These are phyloP conservation scores for Alopecurus myosuroides DNA, from an alignment of 176 grass and related monocot species.

Conservation along the genomic window DNA sequence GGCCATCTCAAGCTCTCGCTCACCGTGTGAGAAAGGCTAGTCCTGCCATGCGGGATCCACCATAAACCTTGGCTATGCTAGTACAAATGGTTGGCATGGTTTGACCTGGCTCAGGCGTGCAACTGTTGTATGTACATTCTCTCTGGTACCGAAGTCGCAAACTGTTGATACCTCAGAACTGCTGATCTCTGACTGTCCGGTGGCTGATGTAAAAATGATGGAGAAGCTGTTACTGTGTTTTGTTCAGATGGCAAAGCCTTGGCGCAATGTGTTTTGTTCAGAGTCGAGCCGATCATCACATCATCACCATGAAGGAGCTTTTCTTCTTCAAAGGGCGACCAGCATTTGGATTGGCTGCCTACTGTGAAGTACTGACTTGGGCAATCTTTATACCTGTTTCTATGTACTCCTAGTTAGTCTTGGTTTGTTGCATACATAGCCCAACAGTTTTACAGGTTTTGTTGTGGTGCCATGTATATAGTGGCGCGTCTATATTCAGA, in stretches of 20 bases:
- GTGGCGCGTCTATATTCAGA: conserved; percentile 8
- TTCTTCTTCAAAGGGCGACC: background rate
- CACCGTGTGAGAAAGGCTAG: conserved; percentile 42
- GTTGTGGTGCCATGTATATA: conserved; percentile 27
- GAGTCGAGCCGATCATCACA: background rate
- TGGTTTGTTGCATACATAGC: conserved; percentile 10
- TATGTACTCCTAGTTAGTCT: conserved; percentile 16
- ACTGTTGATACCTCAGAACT: conserved; percentile 30
- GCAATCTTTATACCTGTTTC: conserved; percentile 11
- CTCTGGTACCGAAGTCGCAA: conserved; percentile 15
- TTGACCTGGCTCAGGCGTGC: conserved; percentile 11
- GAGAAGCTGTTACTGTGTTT: background rate
- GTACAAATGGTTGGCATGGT: background rate
- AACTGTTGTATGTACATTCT: conserved; percentile 35
- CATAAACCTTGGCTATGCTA: conserved; percentile 5
- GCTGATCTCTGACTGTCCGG: conserved; percentile 45
- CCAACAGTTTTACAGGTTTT: conserved; percentile 7
- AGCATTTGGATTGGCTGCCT: conserved; percentile 18
- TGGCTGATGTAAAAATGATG: conserved; percentile 26
- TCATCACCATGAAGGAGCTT: background rate
- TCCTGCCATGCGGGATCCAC: conserved; percentile 31
- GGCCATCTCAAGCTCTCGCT: conserved; percentile 31
- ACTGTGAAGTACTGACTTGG: conserved; percentile 46
- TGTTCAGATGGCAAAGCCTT: no score
- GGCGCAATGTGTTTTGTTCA: no score